A percentile compares a stretch with the other conserved stretches of the same genome.
These are phyloP conservation scores for Trichosanthes truncata DNA, from an alignment of 306 rosid genomes.

Conservation along the genomic window DNA sequence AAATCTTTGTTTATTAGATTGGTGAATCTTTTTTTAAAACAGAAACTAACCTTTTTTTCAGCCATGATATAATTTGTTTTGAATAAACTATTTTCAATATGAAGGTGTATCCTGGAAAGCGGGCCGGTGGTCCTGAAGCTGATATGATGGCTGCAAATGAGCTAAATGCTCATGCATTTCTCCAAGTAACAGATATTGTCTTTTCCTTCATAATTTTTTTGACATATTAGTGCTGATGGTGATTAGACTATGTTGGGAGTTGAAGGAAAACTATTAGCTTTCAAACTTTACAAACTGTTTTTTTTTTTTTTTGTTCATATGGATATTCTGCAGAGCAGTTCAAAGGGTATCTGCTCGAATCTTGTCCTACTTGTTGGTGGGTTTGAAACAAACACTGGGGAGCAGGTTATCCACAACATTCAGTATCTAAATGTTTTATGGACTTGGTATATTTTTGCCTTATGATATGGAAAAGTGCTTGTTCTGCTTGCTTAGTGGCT, in stretches of 20 bases:
- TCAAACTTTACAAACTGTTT: not conserved
- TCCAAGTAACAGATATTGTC: constrained; percentile 49
- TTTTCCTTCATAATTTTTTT: not conserved
- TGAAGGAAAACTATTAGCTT: not conserved
- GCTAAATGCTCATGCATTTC: constrained; percentile 66
- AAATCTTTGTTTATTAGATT: not conserved
- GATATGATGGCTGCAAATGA: constrained; percentile 97
- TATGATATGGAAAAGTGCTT: not conserved
- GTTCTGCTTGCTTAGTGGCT: constrained; percentile 62
- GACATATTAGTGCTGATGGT: not conserved
- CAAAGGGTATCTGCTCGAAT: constrained; percentile 48
- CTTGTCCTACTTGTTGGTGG: constrained; percentile 70
- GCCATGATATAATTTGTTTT: not conserved
- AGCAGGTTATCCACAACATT: constrained; percentile 47
- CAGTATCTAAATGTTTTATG: constrained; percentile 4
- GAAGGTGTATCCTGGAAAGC: constrained; percentile 90
- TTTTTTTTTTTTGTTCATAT: not conserved
- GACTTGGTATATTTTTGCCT: not conserved
- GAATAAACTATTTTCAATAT: constrained; percentile 9
- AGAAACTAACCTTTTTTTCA: not conserved
- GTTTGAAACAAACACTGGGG: constrained; percentile 86
- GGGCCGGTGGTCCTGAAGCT: constrained; percentile 77
- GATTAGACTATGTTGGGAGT: not conserved
- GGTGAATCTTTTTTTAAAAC: not conserved
- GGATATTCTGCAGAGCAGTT: constrained; percentile 40